phyloP scores from a whole-genome alignment of 2,329 filamentous ascomycete species.

The Pseudocercospora macadamiae region DNA sequence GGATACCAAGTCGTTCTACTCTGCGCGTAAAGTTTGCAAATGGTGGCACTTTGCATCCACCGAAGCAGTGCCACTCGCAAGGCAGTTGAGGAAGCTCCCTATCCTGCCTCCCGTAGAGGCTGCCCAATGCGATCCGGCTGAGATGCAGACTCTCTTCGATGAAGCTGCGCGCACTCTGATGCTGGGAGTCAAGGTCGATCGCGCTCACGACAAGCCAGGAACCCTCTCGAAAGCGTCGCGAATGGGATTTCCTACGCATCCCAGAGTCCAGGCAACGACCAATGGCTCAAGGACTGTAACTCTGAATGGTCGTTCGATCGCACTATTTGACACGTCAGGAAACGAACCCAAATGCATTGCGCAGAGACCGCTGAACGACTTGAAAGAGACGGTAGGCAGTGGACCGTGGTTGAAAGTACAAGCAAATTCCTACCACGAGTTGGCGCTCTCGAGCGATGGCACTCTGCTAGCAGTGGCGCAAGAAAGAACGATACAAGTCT shows the following conservation, averaged over 20 bases:
- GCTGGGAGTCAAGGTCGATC: slow-evolving; percentile 33
- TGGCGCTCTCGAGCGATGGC: slow-evolving; percentile 38
- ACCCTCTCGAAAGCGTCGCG: slow-evolving; percentile 21
- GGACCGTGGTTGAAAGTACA: slow-evolving; percentile 39
- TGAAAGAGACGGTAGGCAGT: slow-evolving; percentile 37
- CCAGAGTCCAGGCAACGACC: slow-evolving; percentile 28
- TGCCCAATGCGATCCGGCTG: slow-evolving; percentile 22
- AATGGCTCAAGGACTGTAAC: slow-evolving; percentile 33
- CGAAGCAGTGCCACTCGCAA: slow-evolving; percentile 34
- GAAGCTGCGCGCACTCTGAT: slow-evolving; percentile 38
- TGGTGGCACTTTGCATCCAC: slow-evolving; percentile 39
- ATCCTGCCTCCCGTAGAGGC: slow-evolving; percentile 32
- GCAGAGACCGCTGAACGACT: slow-evolving; percentile 35
- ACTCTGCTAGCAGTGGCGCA: slow-evolving; percentile 39
- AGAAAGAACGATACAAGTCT: slow-evolving; percentile 40
- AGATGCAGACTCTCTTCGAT: slow-evolving; percentile 33
- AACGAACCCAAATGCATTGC: slow-evolving; percentile 23
- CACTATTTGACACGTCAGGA: slow-evolving; percentile 34
- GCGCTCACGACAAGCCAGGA: slow-evolving; percentile 25
- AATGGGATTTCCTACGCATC: slow-evolving; percentile 24
- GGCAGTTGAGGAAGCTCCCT: slow-evolving; percentile 36
- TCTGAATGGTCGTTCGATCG: slow-evolving; percentile 35
- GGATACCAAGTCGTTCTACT: slow-evolving; percentile 37
- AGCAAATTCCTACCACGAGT: slow-evolving; percentile 33
- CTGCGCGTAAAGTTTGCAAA: slow-evolving; percentile 36